A percentile compares a stretch with the other conserved stretches of the same genome.
Conservation (phyloP, 805 yeast species). For the Teunomyces stri region DNA sequence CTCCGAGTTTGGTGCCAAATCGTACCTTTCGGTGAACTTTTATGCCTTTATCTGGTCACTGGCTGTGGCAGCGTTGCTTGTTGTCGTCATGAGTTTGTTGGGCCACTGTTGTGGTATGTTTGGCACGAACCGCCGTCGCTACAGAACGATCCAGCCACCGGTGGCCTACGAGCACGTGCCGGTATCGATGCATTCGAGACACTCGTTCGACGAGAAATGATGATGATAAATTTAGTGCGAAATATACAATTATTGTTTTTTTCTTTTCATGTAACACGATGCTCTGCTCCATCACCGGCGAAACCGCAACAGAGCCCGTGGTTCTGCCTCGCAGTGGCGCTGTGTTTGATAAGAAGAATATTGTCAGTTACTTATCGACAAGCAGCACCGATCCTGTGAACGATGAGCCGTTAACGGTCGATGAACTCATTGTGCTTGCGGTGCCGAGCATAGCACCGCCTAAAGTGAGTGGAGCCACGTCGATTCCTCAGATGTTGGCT, state of each 20-base stretch:
- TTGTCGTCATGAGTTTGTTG: slow-evolving; percentile 29
- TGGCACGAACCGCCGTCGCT: slow-evolving; percentile 28
- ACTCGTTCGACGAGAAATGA: not conserved
- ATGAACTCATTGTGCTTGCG: slow-evolving; percentile 51
- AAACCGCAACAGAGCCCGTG: slow-evolving; percentile 67
- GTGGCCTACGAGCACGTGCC: slow-evolving; percentile 3
- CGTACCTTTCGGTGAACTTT: slow-evolving; percentile 49
- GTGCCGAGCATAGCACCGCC: slow-evolving; percentile 23
- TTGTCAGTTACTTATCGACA: slow-evolving; percentile 61
- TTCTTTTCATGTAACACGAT: slow-evolving; percentile 8
- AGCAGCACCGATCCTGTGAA: slow-evolving; percentile 75
- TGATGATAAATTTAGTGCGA: not conserved
- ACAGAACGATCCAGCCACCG: slow-evolving; percentile 16
- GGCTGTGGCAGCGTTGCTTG: slow-evolving; percentile 37
- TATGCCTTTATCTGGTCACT: slow-evolving; percentile 67
- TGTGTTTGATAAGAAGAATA: slow-evolving; percentile 62
- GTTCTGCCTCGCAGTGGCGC: slow-evolving; percentile 69
- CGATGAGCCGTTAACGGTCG: slow-evolving; percentile 54
- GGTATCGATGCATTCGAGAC: not conserved
- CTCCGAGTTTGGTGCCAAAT: slow-evolving; percentile 51
- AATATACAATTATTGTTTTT: not conserved
- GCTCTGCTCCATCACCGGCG: slow-evolving; percentile 58
- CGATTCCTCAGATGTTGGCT: slow-evolving; percentile 76
- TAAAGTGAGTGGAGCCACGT: slow-evolving; percentile 43
- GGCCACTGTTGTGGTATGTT: slow-evolving; percentile 44